These are phyloP conservation scores for Euphorbia schlechtendalii DNA, from an alignment of 441 rosid species.

Conservation along the genomic window DNA sequence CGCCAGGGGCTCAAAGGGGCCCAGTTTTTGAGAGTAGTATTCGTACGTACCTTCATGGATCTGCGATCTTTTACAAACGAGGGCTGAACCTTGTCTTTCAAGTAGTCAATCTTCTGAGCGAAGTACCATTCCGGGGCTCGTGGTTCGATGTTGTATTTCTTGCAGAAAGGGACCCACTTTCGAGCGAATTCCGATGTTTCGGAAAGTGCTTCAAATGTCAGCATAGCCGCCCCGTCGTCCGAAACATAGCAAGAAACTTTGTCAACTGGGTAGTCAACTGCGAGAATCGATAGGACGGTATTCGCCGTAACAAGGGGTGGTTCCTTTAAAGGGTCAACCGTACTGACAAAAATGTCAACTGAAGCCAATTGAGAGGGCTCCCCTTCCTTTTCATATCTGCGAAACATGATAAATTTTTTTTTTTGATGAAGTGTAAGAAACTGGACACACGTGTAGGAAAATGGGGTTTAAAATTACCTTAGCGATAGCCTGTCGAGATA, in stretches of 20 bases:
- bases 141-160: conserved; percentile 32
- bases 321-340: conserved; percentile 36
- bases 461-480: too few relatives aligned
- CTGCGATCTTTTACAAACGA: conserved; percentile 36
- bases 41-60: conserved; percentile 33
- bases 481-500: conserved; percentile 37
- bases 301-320: conserved; percentile 36
- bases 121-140: conserved; percentile 36
- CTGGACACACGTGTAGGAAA: neutral
- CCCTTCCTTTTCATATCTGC: conserved; percentile 35
- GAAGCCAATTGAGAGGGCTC: conserved; percentile 32
- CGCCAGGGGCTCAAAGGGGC: too few relatives aligned
- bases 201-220: conserved; percentile 30
- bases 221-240: conserved; percentile 36
- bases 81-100: conserved; percentile 33
- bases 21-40: too few relatives aligned
- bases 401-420: neutral
- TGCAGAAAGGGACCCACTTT: conserved; percentile 35
- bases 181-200: conserved; percentile 35
- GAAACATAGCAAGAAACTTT: conserved; percentile 37
- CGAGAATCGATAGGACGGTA: conserved; percentile 31
- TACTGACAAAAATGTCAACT: conserved; percentile 36
- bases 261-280: conserved; percentile 34
- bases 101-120: conserved; percentile 27
- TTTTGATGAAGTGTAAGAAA: neutral